phyloP scores from a whole-genome alignment of 495 filamentous ascomycete genomes.

The Monascus purpureus region DNA sequence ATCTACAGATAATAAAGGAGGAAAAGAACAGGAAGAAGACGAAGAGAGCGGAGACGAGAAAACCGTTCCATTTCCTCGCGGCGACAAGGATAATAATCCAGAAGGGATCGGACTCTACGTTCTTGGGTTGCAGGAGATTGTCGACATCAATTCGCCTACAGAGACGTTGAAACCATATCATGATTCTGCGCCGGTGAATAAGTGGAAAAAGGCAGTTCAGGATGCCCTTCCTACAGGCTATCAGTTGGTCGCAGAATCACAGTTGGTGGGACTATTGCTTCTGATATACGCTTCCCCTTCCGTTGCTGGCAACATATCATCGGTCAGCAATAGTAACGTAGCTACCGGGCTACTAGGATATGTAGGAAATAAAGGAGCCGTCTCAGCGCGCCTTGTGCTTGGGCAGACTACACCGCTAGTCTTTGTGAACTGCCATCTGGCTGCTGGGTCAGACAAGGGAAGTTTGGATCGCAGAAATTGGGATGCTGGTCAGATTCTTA shows the following conservation, averaged over 20 bases:
- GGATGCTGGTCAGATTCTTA: conserved; percentile 70
- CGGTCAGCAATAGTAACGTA: conserved; percentile 61
- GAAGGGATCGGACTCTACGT: conserved; percentile 78
- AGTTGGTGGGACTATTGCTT: conserved; percentile 76
- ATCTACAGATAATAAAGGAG: too few relatives aligned
- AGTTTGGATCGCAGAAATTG: conserved; percentile 75
- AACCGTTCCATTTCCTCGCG: neutral
- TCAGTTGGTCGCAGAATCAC: conserved; percentile 59
- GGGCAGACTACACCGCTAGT: conserved; percentile 81
- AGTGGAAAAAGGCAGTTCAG: conserved; percentile 65
- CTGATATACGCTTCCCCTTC: conserved; percentile 71
- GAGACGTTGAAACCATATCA: conserved; percentile 56
- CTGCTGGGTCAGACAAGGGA: conserved; percentile 65
- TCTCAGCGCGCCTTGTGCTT: conserved; percentile 66
- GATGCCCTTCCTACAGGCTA: conserved; percentile 66
- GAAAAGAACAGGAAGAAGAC: conserved; percentile 1
- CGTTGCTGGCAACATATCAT: conserved; percentile 54
- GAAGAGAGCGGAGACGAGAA: conserved; percentile 2
- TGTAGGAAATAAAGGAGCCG: conserved; percentile 91
- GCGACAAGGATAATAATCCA: conserved; percentile 14
- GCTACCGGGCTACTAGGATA: conserved; percentile 85
- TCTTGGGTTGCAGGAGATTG: conserved; percentile 80
- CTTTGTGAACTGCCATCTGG: conserved; percentile 84
- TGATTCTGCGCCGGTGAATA: conserved; percentile 52
- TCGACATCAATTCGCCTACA: conserved; percentile 61